Conservation (phyloP, 306 rosid species). For the Prunus dulcis region DNA sequence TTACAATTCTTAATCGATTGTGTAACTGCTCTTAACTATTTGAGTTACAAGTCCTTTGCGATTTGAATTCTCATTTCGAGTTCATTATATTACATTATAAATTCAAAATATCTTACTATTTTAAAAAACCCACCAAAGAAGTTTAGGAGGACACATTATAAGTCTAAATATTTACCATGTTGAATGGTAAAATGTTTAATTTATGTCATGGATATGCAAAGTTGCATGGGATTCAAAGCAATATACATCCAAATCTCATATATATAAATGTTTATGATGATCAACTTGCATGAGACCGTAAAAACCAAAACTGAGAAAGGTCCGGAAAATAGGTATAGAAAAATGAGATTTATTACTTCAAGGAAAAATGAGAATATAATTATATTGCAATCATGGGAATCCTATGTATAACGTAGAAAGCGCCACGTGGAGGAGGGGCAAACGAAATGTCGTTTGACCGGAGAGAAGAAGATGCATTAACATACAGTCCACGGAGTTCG, state of each 20-base stretch:
- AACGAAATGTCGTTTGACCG: background rate
- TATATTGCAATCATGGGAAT: slow-evolving; percentile 24
- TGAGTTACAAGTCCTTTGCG: rapidly evolving
- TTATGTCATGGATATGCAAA: too few species aligned
- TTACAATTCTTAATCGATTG: too few species aligned
- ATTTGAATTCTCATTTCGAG: too few species aligned
- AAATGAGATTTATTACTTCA: background rate
- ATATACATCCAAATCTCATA: background rate
- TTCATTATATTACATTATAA: too few species aligned
- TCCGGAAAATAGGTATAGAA: background rate
- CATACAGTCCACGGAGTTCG: slow-evolving; percentile 6
- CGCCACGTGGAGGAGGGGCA: slow-evolving; percentile 2
- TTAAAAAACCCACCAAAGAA: too few species aligned
- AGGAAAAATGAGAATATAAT: background rate
- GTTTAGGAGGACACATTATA: too few species aligned
- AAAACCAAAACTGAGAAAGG: background rate
- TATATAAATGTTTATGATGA: background rate
- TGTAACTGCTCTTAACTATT: too few species aligned
- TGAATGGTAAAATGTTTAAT: too few species aligned
- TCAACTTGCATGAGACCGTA: background rate
- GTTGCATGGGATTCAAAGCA: background rate
- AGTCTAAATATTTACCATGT: too few species aligned
- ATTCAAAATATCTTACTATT: too few species aligned
- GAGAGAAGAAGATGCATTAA: too few species aligned
- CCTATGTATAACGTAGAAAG: slow-evolving; percentile 22